Evolutionary conservation across 441 rosid species (phyloP), one percentile per base, ranked within the genome.

Genomic region (Adansonia madagascariensis): DNA sequence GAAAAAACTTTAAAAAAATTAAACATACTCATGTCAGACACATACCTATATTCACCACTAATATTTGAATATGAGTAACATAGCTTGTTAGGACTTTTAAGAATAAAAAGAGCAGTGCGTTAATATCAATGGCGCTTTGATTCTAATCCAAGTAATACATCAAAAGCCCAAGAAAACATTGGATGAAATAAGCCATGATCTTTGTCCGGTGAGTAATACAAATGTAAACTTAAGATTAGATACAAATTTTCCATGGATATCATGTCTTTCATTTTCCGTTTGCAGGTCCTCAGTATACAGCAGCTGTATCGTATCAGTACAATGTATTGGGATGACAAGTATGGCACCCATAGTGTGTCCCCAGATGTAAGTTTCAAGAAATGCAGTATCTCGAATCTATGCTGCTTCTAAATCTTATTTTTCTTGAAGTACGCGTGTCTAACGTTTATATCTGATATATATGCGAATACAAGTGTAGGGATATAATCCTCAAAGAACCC

Each of bases 251-350:
- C 10, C 11, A 20, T 12, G 0, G 9, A 3, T 72, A 52, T 63
- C 63, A 60, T 72, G 1, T 74, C 61, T 71, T 39, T 69, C 57
- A 56, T 70, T 66, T 64, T 79, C 14, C 41, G 12, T 75, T 71
- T 77, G 0, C 90, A 97, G 98, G 98, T 94, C 22, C 92, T 97
- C 24, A 94, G 98, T 57, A 89, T 97, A 82, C 98, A 94, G 79
- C 99, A 97, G 85, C 86, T 97, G 5, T 97, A 94, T 78, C 87
- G 98, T 56, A 97, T 97, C 70, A 89, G 98, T 80, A 97, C 99
- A 0, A 94, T 94, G 98, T 97, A 97, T 81, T 97, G 98, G 99
- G 99, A 97, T 59, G 98, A 97, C 91, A 97, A 97, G 84, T 94
- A 94, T 62, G 98, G 98, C 78, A 93, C 98, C 0, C 99, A 94